These are phyloP conservation scores for Trypanosoma congolense DNA, from an alignment of 208 protist genomes.

Conservation along the genomic window DNA sequence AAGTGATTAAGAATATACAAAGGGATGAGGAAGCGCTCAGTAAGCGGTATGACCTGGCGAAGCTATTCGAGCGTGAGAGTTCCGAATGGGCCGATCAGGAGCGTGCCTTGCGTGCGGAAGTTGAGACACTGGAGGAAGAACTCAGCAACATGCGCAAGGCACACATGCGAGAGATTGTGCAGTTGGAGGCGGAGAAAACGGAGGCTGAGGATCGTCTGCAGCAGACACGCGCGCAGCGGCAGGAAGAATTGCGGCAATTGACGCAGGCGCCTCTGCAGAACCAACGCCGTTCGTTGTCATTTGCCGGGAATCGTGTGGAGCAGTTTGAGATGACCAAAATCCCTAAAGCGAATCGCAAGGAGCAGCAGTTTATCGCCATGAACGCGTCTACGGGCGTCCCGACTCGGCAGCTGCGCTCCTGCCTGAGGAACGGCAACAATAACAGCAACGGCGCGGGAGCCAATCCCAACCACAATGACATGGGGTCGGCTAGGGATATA, in stretches of 20 bases:
- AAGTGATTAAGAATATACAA: slow-evolving; percentile 68
- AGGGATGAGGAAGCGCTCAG: slow-evolving; percentile 55
- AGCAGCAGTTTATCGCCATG: slow-evolving; percentile 39
- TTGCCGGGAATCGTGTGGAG: background rate
- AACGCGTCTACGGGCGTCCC: slow-evolving; percentile 35
- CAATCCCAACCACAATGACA: background rate
- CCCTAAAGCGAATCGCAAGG: slow-evolving; percentile 17
- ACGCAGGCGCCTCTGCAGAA: background rate
- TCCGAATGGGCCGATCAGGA: slow-evolving; percentile 82
- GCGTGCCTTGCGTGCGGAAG: slow-evolving; percentile 44
- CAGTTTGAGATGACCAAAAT: slow-evolving; percentile 2
- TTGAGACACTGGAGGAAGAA: slow-evolving; percentile 49
- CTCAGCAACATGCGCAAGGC: slow-evolving; percentile 36
- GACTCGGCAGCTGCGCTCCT: slow-evolving; percentile 43
- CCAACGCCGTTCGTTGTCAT: slow-evolving; percentile 3
- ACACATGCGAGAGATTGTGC: slow-evolving; percentile 50
- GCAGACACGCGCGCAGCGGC: slow-evolving; percentile 37
- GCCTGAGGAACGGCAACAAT: slow-evolving; percentile 26
- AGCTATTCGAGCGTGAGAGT: slow-evolving; percentile 56
- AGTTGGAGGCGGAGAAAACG: slow-evolving; percentile 55
- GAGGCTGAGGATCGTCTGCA: slow-evolving; percentile 38
- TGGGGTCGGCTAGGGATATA: slow-evolving; percentile 3
- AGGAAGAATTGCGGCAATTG: slow-evolving; percentile 28
- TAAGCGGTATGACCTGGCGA: slow-evolving; percentile 64
- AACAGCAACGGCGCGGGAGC: background rate